A percentile compares a stretch with the other conserved stretches of the same genome.
Conservation (phyloP, 2,329 filamentous ascomycete species). For the Macrophomina phaseolina region DNA sequence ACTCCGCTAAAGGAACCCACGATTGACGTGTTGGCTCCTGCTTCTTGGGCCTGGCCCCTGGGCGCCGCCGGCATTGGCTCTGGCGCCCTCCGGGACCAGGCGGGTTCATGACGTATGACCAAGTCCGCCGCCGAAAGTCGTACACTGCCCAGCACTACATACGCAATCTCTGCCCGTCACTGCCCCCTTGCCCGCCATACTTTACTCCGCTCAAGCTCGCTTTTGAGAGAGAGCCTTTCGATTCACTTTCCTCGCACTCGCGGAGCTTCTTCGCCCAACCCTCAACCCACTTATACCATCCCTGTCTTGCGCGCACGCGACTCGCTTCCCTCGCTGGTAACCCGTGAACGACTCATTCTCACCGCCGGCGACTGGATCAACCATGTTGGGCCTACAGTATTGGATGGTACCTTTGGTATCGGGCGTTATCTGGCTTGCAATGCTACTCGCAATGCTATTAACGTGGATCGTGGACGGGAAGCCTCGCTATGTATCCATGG, state of each 20-base stretch:
- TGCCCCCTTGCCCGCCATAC: constrained; percentile 5
- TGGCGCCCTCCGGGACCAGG: constrained; percentile 14
- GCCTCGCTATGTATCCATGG: constrained; percentile 68
- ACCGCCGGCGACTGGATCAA: constrained; percentile 19
- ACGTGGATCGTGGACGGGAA: constrained; percentile 68
- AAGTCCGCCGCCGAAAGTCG: not conserved
- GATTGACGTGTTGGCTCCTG: constrained; percentile 14
- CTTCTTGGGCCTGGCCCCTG: not conserved
- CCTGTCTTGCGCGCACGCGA: constrained; percentile 20
- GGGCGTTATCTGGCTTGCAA: constrained; percentile 58
- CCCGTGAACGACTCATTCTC: not conserved
- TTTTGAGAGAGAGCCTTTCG: not conserved
- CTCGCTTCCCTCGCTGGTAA: not conserved
- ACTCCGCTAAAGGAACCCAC: not conserved
- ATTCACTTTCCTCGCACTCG: not conserved
- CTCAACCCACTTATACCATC: not conserved
- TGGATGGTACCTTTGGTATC: constrained; percentile 74
- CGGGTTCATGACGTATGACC: constrained; percentile 19
- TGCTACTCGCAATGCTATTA: constrained; percentile 72
- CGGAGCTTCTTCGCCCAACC: not conserved
- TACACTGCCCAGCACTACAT: constrained; percentile 25
- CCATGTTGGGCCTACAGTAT: constrained; percentile 53
- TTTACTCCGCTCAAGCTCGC: constrained; percentile 8
- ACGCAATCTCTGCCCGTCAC: constrained; percentile 22
- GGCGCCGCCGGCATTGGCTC: not conserved